Conservation (phyloP, 2,329 filamentous ascomycete genomes). For the Aspergillus sp. region DNA sequence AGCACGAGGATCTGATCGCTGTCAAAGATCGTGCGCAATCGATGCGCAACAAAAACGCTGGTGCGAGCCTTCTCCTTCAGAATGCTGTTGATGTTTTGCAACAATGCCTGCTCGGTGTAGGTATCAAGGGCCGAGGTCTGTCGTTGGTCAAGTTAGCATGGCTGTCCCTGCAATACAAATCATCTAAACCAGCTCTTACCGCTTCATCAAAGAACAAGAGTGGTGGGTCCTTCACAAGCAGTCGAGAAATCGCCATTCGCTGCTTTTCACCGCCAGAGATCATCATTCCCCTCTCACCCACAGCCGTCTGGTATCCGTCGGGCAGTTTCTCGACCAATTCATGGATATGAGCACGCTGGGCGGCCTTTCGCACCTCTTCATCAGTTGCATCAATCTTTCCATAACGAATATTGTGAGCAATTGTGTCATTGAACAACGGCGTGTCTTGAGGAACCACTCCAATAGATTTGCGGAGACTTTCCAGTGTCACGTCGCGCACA, state of each 20-base stretch:
- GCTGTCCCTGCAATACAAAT: not conserved
- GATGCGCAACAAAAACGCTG: slow-evolving; percentile 91
- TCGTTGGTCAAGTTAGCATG: slow-evolving; percentile 2
- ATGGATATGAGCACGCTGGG: slow-evolving; percentile 78
- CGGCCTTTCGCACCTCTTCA: slow-evolving; percentile 71
- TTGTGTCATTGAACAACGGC: slow-evolving; percentile 92
- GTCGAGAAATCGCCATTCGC: slow-evolving; percentile 73
- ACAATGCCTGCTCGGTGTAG: slow-evolving; percentile 83
- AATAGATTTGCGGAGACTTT: slow-evolving; percentile 78
- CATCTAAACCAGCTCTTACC: slow-evolving; percentile 35
- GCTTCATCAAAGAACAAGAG: slow-evolving; percentile 94
- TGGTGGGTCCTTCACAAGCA: slow-evolving; percentile 85
- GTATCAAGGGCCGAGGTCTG: slow-evolving; percentile 83
- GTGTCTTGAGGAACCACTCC: slow-evolving; percentile 97
- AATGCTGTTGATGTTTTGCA: slow-evolving; percentile 90
- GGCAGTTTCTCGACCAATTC: slow-evolving; percentile 75
- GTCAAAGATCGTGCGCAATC: slow-evolving; percentile 88
- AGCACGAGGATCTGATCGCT: slow-evolving; percentile 90
- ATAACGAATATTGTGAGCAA: slow-evolving; percentile 93
- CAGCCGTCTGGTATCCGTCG: slow-evolving; percentile 84
- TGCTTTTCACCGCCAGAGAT: slow-evolving; percentile 95
- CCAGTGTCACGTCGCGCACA: slow-evolving; percentile 73
- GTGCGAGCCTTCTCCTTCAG: slow-evolving; percentile 82
- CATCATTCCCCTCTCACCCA: slow-evolving; percentile 94
- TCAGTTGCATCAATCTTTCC: slow-evolving; percentile 72